These are phyloP conservation scores for Ophiostoma montium DNA, from an alignment of 2,329 filamentous ascomycete species.

Conservation along the genomic window DNA sequence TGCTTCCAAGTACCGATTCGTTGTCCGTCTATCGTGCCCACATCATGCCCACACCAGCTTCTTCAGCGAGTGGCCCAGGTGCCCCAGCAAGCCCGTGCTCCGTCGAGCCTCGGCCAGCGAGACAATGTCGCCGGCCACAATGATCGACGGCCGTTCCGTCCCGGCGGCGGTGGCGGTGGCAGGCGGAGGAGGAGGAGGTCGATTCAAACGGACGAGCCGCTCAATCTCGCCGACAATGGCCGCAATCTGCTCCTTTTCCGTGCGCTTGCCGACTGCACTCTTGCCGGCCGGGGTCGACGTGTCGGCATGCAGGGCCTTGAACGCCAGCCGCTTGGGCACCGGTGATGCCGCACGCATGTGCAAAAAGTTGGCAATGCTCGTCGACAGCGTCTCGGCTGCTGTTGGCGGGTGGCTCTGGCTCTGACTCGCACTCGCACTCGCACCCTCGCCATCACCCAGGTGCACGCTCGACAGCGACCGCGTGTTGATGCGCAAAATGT, in stretches of 20 bases:
- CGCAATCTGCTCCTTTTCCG: constrained; percentile 41
- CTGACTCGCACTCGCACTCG: too few species aligned
- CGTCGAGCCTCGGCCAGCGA: constrained; percentile 72
- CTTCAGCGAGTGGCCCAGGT: constrained; percentile 80
- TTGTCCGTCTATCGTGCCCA: too few species aligned
- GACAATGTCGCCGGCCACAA: constrained; percentile 59
- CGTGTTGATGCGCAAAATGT: constrained; percentile 71
- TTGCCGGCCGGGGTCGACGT: constrained; percentile 28
- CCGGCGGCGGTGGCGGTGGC: constrained; percentile 21
- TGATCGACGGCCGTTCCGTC: constrained; percentile 29
- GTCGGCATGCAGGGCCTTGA: constrained; percentile 40
- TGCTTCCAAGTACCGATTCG: too few species aligned
- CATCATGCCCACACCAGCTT: constrained; percentile 69
- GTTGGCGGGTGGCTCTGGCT: neutral
- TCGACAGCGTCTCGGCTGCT: constrained; percentile 14
- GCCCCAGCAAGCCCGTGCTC: constrained; percentile 75
- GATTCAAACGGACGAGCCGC: constrained; percentile 43
- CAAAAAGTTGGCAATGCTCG: constrained; percentile 27
- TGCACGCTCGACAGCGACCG: constrained; percentile 50
- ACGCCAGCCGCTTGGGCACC: constrained; percentile 29
- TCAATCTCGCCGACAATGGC: constrained; percentile 66
- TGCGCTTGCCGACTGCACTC: constrained; percentile 22
- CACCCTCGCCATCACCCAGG: constrained; percentile 17
- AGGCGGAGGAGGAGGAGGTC: too few species aligned
- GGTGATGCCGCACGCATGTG: constrained; percentile 22